These are phyloP conservation scores for Vaucheria bursata DNA, from an alignment of 352 stramenopile species.

Conservation along the genomic window DNA sequence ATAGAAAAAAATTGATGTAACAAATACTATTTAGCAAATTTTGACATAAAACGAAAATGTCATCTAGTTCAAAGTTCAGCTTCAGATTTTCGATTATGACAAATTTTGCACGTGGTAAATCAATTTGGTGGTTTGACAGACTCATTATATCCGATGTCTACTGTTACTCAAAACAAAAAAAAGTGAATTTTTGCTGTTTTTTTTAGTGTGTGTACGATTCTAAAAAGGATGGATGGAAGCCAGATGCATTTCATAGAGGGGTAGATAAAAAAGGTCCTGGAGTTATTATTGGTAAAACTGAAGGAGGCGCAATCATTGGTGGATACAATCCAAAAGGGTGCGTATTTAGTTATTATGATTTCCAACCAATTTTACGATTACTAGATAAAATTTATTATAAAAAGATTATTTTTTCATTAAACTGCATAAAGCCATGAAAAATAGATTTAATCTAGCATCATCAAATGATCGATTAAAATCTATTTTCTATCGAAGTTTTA, in stretches of 20 bases:
- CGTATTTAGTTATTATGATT: no score
- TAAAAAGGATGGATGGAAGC: conserved; percentile 28
- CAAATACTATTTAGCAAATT: neutral
- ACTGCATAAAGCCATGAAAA: no score
- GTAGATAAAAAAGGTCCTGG: conserved; percentile 39
- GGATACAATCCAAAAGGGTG: conserved; percentile 44
- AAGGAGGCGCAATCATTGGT: conserved; percentile 34
- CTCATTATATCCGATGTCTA: no score
- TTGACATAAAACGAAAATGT: neutral
- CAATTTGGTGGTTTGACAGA: no score
- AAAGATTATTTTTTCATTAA: no score
- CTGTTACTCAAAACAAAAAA: conserved; percentile 5
- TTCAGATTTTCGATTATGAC: no score
- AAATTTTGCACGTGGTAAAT: neutral
- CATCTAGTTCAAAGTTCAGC: neutral
- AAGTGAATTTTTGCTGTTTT: no score
- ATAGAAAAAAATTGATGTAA: neutral
- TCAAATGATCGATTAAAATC: no score
- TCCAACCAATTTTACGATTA: no score
- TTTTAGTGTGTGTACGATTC: conserved; percentile 35
- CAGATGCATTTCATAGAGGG: conserved; percentile 33
- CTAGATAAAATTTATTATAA: no score
- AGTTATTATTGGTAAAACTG: conserved; percentile 26
- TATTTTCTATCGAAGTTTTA: no score
- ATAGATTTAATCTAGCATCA: no score